Evolutionary conservation across 176 grass and related monocot species (phyloP).

Genomic region (Lolium perenne): DNA sequence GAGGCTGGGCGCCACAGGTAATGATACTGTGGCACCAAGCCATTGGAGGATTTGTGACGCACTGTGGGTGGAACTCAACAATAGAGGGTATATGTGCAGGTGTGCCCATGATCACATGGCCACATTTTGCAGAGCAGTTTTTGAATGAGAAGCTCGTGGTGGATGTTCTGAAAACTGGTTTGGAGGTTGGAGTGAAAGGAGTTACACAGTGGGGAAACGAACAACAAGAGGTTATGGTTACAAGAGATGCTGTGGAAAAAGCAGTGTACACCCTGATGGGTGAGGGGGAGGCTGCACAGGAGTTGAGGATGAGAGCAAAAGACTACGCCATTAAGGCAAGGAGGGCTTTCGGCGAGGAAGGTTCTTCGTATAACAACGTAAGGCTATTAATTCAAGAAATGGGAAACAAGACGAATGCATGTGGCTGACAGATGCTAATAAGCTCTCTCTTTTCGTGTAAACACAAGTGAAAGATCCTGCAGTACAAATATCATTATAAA

Average conservation of each 20-base stretch:
- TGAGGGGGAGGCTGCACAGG: constrained; percentile 44
- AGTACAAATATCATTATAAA: background rate
- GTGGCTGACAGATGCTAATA: constrained; percentile 19
- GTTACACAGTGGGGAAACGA: constrained; percentile 29
- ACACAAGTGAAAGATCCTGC: constrained; percentile 1
- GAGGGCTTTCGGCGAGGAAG: constrained; percentile 58
- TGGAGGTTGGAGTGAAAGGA: constrained; percentile 47
- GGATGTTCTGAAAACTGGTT: constrained; percentile 63
- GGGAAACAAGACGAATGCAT: constrained; percentile 14
- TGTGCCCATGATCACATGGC: constrained; percentile 78
- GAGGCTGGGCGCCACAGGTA: constrained; percentile 65
- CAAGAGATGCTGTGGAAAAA: constrained; percentile 37
- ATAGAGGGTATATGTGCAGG: constrained; percentile 62
- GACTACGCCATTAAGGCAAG: constrained; percentile 50
- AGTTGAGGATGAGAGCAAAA: constrained; percentile 55
- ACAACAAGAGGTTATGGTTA: constrained; percentile 48
- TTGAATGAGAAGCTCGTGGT: constrained; percentile 67
- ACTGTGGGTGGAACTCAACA: constrained; percentile 82
- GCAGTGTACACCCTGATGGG: constrained; percentile 52
- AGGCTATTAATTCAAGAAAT: constrained; percentile 52
- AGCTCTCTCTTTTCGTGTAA: background rate
- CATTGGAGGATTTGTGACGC: constrained; percentile 67
- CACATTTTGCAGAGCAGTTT: constrained; percentile 63
- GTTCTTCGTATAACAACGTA: constrained; percentile 63
- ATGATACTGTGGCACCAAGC: constrained; percentile 72